These are phyloP conservation scores for Aureobasidium sp. DNA, from an alignment of 2,329 filamentous ascomycete species.

Conservation along the genomic window DNA sequence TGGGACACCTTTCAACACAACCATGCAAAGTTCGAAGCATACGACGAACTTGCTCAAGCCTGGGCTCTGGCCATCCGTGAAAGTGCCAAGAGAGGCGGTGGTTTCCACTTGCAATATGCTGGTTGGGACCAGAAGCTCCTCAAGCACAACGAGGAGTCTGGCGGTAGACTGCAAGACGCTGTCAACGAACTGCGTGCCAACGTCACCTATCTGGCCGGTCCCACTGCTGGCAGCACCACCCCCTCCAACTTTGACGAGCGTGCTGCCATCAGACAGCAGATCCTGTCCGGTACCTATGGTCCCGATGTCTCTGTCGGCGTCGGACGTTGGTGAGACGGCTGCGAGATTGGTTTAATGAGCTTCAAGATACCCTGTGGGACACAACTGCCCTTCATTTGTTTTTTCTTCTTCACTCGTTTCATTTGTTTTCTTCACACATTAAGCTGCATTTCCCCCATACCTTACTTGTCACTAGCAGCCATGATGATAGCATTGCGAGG, in stretches of 20 bases:
- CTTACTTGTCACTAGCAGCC: conserved; percentile 8
- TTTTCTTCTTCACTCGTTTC: not conserved
- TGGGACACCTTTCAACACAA: conserved; percentile 87
- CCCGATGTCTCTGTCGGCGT: conserved; percentile 51
- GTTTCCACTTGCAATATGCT: conserved; percentile 80
- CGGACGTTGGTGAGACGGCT: conserved; percentile 45
- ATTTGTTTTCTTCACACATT: conserved; percentile 1
- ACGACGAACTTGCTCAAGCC: conserved; percentile 89
- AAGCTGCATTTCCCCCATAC: not conserved
- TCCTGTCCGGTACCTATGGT: conserved; percentile 35
- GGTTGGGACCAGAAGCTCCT: conserved; percentile 86
- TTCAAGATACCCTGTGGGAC: conserved; percentile 14
- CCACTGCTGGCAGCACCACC: conserved; percentile 18
- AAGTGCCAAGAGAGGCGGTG: conserved; percentile 81
- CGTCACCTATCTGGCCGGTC: conserved; percentile 36
- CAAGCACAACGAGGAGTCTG: conserved; percentile 82
- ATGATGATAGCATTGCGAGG: conserved; percentile 12
- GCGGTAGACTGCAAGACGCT: conserved; percentile 72
- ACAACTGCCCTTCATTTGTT: conserved; percentile 5
- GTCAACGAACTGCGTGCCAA: conserved; percentile 64
- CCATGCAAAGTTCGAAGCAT: conserved; percentile 88
- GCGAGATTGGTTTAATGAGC: conserved; percentile 2
- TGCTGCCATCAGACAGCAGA: conserved; percentile 45
- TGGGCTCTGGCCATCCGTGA: conserved; percentile 91
- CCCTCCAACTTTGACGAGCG: conserved; percentile 28